Percentiles rank a stretch among this genome's conserved stretches.
These are phyloP conservation scores for Aspergillus sp. DNA, from an alignment of 2,329 filamentous ascomycete species.

Conservation along the genomic window DNA sequence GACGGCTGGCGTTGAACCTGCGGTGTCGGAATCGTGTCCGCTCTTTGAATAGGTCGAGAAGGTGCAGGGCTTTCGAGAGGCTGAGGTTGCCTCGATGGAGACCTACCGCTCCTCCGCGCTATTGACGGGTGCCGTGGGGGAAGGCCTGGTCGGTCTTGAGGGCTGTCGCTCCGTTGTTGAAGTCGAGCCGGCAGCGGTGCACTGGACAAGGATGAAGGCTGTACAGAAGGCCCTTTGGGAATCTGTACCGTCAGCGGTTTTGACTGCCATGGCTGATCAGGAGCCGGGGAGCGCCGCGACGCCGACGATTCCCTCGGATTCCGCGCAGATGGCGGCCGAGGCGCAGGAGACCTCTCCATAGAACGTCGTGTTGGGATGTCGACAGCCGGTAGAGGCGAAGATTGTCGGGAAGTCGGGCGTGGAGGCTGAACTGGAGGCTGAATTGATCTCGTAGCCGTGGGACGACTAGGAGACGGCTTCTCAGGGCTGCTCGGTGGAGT, in stretches of 20 bases:
- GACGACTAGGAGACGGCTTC: conserved; percentile 47
- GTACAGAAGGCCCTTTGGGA: conserved; percentile 23
- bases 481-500: conserved; percentile 77
- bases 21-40: conserved; percentile 18
- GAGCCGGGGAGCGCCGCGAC: conserved; percentile 24
- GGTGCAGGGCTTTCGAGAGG: conserved; percentile 3
- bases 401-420: conserved; percentile 19
- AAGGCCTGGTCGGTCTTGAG: conserved; percentile 50
- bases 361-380: conserved; percentile 29
- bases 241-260: conserved; percentile 36
- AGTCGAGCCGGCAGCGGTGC: conserved; percentile 45
- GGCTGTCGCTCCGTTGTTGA: conserved; percentile 27
- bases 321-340: conserved; percentile 20
- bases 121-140: conserved; percentile 41
- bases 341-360: conserved; percentile 28
- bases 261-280: conserved; percentile 27
- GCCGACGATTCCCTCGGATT: conserved; percentile 31
- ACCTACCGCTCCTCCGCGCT: conserved; percentile 21
- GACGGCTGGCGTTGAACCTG: conserved; percentile 29
- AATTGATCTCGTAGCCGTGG: conserved; percentile 13
- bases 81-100: conserved; percentile 22
- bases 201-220: conserved; percentile 21
- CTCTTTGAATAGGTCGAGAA: neutral
- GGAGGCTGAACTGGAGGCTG: conserved; percentile 16
- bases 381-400: conserved; percentile 21